Base-by-base conservation (phyloP, 225 moss, liverwort and hornwort species). In the Neckera pumila region DNA sequence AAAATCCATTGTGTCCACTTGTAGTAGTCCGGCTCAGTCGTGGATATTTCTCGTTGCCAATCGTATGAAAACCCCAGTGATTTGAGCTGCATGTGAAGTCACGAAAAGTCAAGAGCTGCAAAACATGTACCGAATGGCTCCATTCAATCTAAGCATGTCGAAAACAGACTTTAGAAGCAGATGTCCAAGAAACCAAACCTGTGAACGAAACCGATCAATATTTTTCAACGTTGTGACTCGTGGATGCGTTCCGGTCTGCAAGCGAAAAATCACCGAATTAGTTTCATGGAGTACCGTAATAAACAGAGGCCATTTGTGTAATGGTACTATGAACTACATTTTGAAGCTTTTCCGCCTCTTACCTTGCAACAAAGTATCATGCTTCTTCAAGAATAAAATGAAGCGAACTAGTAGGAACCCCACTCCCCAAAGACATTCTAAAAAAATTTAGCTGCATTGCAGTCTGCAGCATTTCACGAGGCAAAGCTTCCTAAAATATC, bases 1-100 rank as follows among this genome's bases (percentile, higher is more conserved):
- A 97, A 97, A 79, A 99, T 97, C 97, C 99, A 97, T 69, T 99
- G 99, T 47, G 97, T 99, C 99, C 99, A 99, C 91, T 94, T 99
- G 89, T 96, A 99, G 89, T 97, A 99, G 77, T 99, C 97, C 81
- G 97, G 99, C 87, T 99, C 97, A 22, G 97, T 97, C 1, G 97
- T 99, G 67, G 99, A 97, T 76, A 99, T 92, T 89, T 99, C 97
- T 79, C 97, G 93, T 93, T 96, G 96, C 99, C 99, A 99, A 85
- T 96, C 99, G 79, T 97, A 99, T 10, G 99, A 99, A 85, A 99
- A 99, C 28, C 99, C 97, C 60, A 97, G 92, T 43, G 95, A 88
- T 88, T 99, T 99, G 34, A 99, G 95, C 96, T 99, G 93, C 90
- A 87, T n/a, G 56, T 17, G 75, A 82, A 85, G 47, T 82, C 45